These are phyloP conservation scores for Stereum hirsutum DNA, from an alignment of 1,284 basidiomycete species.

Conservation along the genomic window DNA sequence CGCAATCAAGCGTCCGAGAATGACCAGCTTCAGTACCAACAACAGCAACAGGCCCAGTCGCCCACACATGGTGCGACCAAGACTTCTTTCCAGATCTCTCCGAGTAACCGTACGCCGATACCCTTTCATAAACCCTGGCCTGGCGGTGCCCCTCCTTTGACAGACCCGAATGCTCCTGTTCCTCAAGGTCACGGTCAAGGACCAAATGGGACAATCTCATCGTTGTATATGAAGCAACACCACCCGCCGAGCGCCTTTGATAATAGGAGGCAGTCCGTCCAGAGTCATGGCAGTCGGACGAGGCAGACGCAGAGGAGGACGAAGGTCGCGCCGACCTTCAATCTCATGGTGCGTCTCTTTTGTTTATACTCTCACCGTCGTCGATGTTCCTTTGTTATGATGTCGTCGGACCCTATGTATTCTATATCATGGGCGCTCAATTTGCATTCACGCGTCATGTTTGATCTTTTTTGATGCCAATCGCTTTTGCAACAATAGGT, in stretches of 20 bases:
- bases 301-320: slow-evolving; percentile 42
- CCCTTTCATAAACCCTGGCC: slow-evolving; percentile 77
- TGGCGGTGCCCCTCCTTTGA: slow-evolving; percentile 32
- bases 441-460: neutral
- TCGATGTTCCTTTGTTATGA: neutral
- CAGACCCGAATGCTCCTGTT: slow-evolving; percentile 20
- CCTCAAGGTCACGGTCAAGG: slow-evolving; percentile 2
- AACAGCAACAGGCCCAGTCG: slow-evolving; percentile 9
- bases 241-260: slow-evolving; percentile 53
- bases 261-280: slow-evolving; percentile 26
- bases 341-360: slow-evolving; percentile 57
- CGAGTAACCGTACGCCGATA: slow-evolving; percentile 39
- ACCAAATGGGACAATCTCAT: slow-evolving; percentile 44
- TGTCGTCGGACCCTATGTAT: neutral
- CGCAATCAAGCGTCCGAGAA: slow-evolving; percentile 31
- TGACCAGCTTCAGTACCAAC: neutral
- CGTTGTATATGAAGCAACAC: slow-evolving; percentile 52
- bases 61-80: slow-evolving; percentile 53
- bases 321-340: slow-evolving; percentile 68
- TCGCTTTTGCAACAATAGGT: slow-evolving; percentile 35
- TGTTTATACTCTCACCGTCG: neutral
- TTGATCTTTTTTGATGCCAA: neutral
- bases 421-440: neutral
- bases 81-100: slow-evolving; percentile 52
- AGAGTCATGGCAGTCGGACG: slow-evolving; percentile 20